These are phyloP conservation scores for Speleostelium caveatum DNA, from an alignment of 78 protist genomes.

Conservation along the genomic window DNA sequence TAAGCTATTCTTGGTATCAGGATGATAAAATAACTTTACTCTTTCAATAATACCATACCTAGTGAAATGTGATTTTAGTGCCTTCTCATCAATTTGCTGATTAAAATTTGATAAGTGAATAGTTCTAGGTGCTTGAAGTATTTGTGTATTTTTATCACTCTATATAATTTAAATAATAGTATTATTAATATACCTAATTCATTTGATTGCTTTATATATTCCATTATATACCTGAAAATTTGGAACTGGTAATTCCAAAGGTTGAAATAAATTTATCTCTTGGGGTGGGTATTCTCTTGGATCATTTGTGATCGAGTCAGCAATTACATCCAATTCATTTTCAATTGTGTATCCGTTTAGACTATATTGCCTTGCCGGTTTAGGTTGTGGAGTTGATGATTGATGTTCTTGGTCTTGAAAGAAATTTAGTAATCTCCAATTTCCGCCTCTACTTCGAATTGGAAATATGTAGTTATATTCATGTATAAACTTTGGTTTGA, in stretches of 20 bases:
- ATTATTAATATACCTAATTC: background rate
- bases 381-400: background rate
- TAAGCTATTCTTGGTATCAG: background rate
- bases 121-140: background rate
- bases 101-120: constrained; percentile 3
- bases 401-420: background rate
- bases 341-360: background rate
- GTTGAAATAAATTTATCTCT: background rate
- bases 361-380: background rate
- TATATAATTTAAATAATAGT: background rate
- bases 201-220: background rate
- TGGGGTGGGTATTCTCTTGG: background rate
- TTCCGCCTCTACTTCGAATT: constrained; percentile 8
- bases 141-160: constrained; percentile 37
- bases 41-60: constrained; percentile 24
- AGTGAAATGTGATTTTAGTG: background rate
- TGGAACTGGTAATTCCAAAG: background rate
- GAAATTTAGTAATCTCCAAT: constrained; percentile 33
- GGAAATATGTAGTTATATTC: constrained; percentile 38
- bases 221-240: background rate
- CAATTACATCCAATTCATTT: background rate
- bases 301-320: background rate
- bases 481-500: constrained; percentile 29
- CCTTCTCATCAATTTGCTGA: background rate
- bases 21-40: background rate